phyloP scores from a whole-genome alignment of 1,139 yeast species.

The Debaryomyces fabryi region DNA sequence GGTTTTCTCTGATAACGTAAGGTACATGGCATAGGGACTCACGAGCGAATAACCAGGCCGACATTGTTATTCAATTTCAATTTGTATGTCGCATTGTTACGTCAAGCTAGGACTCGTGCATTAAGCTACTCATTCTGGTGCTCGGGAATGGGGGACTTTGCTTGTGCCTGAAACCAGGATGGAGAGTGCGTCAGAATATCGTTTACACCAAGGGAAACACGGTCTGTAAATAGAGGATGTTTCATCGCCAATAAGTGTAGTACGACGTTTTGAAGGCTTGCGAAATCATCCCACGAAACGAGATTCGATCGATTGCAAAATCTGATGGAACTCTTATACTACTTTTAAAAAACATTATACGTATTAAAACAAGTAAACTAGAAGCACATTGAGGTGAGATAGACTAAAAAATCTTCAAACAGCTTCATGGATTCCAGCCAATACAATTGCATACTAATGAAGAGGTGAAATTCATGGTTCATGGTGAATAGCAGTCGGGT shows the following conservation, averaged over 20 bases:
- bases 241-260: too few species aligned
- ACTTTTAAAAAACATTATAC: neutral
- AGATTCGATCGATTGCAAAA: neutral
- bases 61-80: neutral
- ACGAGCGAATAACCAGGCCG: neutral
- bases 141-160: too few species aligned
- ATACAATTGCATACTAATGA: neutral
- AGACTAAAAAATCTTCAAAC: too few species aligned
- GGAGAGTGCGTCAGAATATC: neutral
- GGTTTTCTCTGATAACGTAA: neutral
- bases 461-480: neutral
- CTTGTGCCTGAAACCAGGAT: neutral
- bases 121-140: neutral
- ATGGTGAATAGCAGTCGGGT: neutral
- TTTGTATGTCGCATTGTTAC: neutral
- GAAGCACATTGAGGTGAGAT: neutral
- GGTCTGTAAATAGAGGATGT: too few species aligned
- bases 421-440: neutral
- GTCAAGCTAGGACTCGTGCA: neutral
- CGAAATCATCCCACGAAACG: too few species aligned
- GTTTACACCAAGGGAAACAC: neutral
- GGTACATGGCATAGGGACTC: neutral
- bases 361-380: neutral
- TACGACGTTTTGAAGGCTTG: neutral
- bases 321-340: neutral